Percentiles rank a stretch among this genome's conserved stretches.
phyloP scores from a whole-genome alignment of 768 basidiomycete genomes.

The Dentipellis fragilis region DNA sequence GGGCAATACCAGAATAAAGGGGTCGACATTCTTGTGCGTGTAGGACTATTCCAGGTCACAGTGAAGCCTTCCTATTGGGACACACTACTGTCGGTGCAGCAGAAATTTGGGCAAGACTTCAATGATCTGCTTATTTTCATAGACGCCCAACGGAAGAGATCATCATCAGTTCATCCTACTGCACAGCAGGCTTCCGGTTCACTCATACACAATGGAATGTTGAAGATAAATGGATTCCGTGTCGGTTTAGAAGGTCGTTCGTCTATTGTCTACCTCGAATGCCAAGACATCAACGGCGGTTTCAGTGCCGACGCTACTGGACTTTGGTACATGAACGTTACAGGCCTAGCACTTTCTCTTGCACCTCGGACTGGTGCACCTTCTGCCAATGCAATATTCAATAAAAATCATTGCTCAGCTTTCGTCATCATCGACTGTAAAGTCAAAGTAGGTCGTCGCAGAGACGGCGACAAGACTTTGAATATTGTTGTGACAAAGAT shows the following conservation, averaged over 20 bases:
- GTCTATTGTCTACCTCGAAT: conserved; percentile 67
- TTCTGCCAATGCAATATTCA: conserved; percentile 31
- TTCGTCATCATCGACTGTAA: conserved; percentile 78
- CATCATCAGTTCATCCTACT: conserved; percentile 2
- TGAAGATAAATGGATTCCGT: conserved; percentile 73
- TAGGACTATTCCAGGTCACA: conserved; percentile 63
- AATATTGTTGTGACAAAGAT: conserved; percentile 59
- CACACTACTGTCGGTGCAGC: conserved; percentile 71
- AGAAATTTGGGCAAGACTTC: conserved; percentile 85
- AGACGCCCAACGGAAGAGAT: conserved; percentile 35
- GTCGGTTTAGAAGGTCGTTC: conserved; percentile 67
- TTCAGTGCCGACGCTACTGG: conserved; percentile 29
- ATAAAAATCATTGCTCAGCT: conserved; percentile 60
- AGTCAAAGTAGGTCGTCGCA: conserved; percentile 14
- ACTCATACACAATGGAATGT: conserved; percentile 31
- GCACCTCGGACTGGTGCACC: conserved; percentile 42
- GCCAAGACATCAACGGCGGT: conserved; percentile 60
- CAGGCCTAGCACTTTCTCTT: conserved; percentile 76
- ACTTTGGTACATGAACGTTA: conserved; percentile 59
- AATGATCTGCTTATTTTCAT: conserved; percentile 66
- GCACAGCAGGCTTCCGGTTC: conserved; percentile 6
- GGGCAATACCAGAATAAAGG: conserved; percentile 42
- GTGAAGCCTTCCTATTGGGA: conserved; percentile 82
- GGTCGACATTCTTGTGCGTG: conserved; percentile 44
- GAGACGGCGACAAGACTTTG: conserved; percentile 21